phyloP scores from a whole-genome alignment of 1,284 basidiomycete genomes.

The Puccinia triticina region DNA sequence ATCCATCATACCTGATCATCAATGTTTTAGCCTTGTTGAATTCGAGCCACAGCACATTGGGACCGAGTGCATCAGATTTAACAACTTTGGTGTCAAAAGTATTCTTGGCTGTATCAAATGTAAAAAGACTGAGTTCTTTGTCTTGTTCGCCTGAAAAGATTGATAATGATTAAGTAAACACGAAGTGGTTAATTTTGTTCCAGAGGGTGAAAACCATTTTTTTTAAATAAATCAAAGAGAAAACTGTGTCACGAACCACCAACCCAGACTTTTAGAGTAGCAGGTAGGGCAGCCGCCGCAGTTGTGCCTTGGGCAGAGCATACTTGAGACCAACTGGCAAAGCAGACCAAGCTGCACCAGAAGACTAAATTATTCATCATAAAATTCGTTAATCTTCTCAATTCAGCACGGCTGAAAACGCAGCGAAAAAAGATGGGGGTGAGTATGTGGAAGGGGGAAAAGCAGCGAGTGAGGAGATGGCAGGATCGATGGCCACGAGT shows the following conservation, averaged over 20 bases:
- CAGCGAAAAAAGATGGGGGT: background rate
- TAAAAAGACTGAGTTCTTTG: background rate
- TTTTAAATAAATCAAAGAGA: background rate
- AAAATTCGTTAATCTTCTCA: no score
- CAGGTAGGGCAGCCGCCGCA: background rate
- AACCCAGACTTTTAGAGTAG: background rate
- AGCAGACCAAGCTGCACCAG: conserved; percentile 2
- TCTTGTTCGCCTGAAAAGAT: background rate
- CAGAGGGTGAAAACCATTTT: background rate
- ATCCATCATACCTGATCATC: conserved; percentile 11
- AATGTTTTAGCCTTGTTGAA: conserved; percentile 31
- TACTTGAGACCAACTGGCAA: background rate
- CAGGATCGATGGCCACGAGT: background rate
- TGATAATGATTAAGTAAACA: background rate
- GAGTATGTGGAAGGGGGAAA: background rate
- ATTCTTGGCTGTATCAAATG: conserved; percentile 6
- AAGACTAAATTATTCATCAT: background rate
- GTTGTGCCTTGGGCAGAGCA: background rate
- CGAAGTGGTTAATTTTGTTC: background rate
- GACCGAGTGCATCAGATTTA: conserved; percentile 12
- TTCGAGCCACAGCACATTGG: conserved; percentile 20
- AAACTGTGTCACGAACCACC: background rate
- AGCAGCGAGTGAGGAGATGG: background rate
- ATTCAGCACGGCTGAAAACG: background rate
- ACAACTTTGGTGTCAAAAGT: background rate